Evolutionary conservation across 2,329 filamentous ascomycete species (phyloP).

Genomic region (Penicillium sp.): DNA sequence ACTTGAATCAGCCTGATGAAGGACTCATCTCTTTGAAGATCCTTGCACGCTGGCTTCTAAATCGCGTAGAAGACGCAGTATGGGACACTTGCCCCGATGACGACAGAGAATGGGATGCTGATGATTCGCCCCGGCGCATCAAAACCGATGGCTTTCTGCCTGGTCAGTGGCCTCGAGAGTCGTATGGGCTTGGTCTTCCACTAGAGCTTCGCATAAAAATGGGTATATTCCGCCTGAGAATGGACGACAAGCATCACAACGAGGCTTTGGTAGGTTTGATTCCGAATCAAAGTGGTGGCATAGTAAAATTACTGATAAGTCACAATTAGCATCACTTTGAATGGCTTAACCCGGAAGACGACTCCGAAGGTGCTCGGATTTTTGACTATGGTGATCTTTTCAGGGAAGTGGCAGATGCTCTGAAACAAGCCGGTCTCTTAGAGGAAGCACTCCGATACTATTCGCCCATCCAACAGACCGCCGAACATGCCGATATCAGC

Average conservation of each 20-base stretch:
- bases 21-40: conserved; percentile 70
- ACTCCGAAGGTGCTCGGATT: conserved; percentile 51
- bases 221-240: conserved; percentile 74
- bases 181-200: conserved; percentile 73
- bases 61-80: conserved; percentile 67
- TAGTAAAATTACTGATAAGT: conserved; percentile 8
- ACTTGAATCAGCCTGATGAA: conserved; percentile 60
- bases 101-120: conserved; percentile 84
- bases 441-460: conserved; percentile 61
- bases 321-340: conserved; percentile 61
- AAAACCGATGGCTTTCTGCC: conserved; percentile 61
- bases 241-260: conserved; percentile 58
- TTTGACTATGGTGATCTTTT: conserved; percentile 76
- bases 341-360: conserved; percentile 66
- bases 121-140: conserved; percentile 65
- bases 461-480: conserved; percentile 49
- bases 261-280: conserved; percentile 68
- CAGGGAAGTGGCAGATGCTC: conserved; percentile 64
- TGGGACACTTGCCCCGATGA: conserved; percentile 74
- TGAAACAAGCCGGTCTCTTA: conserved; percentile 53
- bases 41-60: conserved; percentile 78
- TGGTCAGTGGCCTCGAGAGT: conserved; percentile 52
- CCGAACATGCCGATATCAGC: conserved; percentile 49
- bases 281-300: not conserved
- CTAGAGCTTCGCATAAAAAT: conserved; percentile 81